Evolutionary conservation across 2,329 filamentous ascomycete species (phyloP).

Genomic region (Paecilomyces sp.): DNA sequence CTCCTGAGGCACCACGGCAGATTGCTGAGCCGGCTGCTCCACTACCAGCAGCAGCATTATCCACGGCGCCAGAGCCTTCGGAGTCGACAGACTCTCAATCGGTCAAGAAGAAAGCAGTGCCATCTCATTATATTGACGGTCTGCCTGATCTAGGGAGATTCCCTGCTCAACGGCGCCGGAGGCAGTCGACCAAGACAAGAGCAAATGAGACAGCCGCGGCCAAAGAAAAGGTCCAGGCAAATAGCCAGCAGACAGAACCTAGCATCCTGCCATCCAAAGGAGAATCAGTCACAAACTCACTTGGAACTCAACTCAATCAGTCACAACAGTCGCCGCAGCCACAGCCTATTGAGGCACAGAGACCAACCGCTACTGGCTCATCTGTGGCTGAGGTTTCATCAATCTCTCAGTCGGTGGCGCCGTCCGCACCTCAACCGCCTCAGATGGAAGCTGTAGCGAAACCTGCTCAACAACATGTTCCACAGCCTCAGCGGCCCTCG

Average conservation of each 20-base stretch:
- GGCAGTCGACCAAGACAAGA: neutral
- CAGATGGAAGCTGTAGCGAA: neutral
- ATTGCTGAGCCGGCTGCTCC: neutral
- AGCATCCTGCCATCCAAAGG: neutral
- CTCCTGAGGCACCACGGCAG: neutral
- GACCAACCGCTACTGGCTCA: neutral
- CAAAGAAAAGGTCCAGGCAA: neutral
- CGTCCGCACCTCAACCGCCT: neutral
- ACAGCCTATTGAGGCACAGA: neutral
- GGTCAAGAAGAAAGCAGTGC: neutral
- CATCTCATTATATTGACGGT: constrained; percentile 3
- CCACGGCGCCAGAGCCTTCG: neutral
- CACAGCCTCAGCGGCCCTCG: neutral
- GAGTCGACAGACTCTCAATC: neutral
- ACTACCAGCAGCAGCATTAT: neutral
- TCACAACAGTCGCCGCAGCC: neutral
- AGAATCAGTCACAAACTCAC: neutral
- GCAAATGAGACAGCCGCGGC: neutral
- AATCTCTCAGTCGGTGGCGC: neutral
- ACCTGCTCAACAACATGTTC: neutral
- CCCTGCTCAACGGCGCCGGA: constrained; percentile 16
- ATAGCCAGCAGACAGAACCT: neutral
- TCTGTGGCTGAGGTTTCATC: neutral
- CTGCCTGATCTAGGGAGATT: constrained; percentile 18
- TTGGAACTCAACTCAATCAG: neutral